A percentile compares a stretch with the other conserved stretches of the same genome.
phyloP scores from a whole-genome alignment of 805 yeast genomes.

The Candida hungchunana region DNA sequence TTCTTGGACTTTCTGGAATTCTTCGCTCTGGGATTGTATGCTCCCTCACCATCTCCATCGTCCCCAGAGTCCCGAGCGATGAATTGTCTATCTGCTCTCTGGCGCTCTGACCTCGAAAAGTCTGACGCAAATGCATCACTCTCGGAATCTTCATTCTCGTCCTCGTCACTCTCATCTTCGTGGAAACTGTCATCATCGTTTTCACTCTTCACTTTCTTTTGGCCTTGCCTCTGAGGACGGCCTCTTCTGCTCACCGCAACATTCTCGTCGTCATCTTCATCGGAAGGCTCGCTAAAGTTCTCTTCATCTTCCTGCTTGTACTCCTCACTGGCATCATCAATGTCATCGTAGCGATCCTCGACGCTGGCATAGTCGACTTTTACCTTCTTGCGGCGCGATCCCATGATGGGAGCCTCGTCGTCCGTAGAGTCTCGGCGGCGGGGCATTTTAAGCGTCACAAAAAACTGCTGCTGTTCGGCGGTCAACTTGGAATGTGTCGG shows the following conservation, averaged over 20 bases:
- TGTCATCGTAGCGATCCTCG: slow-evolving; percentile 29
- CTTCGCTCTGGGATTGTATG: slow-evolving; percentile 4
- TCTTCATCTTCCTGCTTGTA: no score
- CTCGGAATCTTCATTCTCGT: slow-evolving; percentile 19
- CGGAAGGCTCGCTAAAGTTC: no score
- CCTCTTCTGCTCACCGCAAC: slow-evolving; percentile 6
- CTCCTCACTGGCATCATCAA: slow-evolving; percentile 22
- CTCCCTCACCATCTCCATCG: slow-evolving; percentile 21
- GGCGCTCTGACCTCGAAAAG: slow-evolving; percentile 8
- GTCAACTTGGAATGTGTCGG: no score
- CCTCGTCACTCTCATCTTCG: slow-evolving; percentile 40
- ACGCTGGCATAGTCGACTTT: slow-evolving; percentile 34
- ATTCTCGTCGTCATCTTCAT: slow-evolving; percentile 9
- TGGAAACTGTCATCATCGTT: slow-evolving; percentile 31
- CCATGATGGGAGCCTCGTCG: no score
- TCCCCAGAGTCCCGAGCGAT: slow-evolving; percentile 23
- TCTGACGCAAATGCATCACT: slow-evolving; percentile 15
- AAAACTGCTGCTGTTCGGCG: no score
- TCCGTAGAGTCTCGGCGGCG: no score
- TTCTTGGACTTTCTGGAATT: not conserved
- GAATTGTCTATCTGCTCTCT: slow-evolving; percentile 22
- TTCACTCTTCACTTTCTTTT: slow-evolving; percentile 17
- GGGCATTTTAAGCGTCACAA: no score
- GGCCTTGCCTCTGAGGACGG: slow-evolving; percentile 7
- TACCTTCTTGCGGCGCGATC: slow-evolving; percentile 25